Base-by-base conservation (phyloP, 495 filamentous ascomycete species). In the Friedmanniomyces endolithicus region DNA sequence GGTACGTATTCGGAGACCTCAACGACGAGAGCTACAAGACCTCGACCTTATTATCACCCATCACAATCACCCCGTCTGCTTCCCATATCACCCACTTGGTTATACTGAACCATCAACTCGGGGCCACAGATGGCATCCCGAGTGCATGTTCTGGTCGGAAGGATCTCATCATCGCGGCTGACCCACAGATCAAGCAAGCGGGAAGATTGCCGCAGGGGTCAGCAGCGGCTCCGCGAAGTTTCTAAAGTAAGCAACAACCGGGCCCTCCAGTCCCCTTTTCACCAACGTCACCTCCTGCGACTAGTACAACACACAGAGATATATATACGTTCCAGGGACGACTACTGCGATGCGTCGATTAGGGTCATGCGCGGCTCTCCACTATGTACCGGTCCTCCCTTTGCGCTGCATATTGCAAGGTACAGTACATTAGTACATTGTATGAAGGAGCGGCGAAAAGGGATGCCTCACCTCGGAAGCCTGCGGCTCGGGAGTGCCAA, bases 81-180 rank as follows among this genome's bases (percentile, higher is more conserved):
- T 25, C 17, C 16, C 24, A 47, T 24, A 22, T 47, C 17, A 3
- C 7, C 2, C 8, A 2, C 3, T 6, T 3, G 37, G 6, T 14
- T 14, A 41, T 41, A 41, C 37, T 14, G 16, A 6, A n/a, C n/a
- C n/a, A n/a, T n/a, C n/a, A n/a, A n/a, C n/a, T n/a, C n/a, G n/a
- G n/a, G n/a, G n/a, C 27, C 27, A 31, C 17, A 4, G 3, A 6
- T 3, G 37, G 37, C 37, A 41, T n/a, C 4, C 37, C 37, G 37
- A 47, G 6, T 16, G 7, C 41, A 20, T 3, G 17, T 29, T 47
- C 19, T 2, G n/a, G n/a, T n/a, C n/a, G 44, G 44, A 47, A 47
- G 44, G 44, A 47, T 47, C 44, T 47, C 6, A 47, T 47, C 44
- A 45, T n/a, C n/a, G n/a, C 8, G 41, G 41, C 20, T 45, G 41